Base-by-base conservation (phyloP, 176 grass and related monocot species). In the Aegilops longissima region DNA sequence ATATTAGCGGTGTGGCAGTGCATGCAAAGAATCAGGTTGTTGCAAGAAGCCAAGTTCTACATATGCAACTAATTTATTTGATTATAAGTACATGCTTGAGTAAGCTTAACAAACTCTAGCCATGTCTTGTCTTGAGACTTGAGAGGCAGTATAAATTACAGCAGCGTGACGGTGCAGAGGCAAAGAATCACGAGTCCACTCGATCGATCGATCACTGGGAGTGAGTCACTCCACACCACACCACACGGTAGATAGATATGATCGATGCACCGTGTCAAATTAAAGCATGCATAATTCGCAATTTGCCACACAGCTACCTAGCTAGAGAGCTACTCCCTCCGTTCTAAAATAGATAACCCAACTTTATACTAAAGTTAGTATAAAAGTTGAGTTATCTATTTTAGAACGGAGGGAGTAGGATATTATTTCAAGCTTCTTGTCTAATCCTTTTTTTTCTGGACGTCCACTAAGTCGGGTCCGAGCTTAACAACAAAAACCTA, bases 111-210 rank as follows among this genome's bases (percentile, higher is more conserved):
- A 42, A 10, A n/a, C 9, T 2, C 10, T 45, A 73, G n/a, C 39
- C 6, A 51, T 23, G 35, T 36, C 35, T 36, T 40, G 24, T 17
- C n/a, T 9, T 11, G 59, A 62, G 72, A 44, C 51, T 17, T 18
- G 51, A 54, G 51, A 18, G 0, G 0, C 16, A 18, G 12, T 17
- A 30, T 27, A 30, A 9, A 2, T 2, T 49, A 70, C 3, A 21
- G 56, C 21, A 4, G 24, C 27, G 72, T 29, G 44, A 23, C 10
- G 13, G 39, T 73, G n/a, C 12, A 51, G 73, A 52, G 25, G 54
- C 8, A 76, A 2, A 76, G 73, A 76, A 54, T 76, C 73, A 76
- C 44, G 17, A 54, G 73, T 76, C 45, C 16, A 76, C 73, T 31
- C 16, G 5, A 54, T 52, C 4, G 47, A 51, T 52, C 61, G 3